Evolutionary conservation across 2,329 filamentous ascomycete genomes (phyloP), one percentile per base, ranked within the genome.

Genomic region (Phyllosticta paracitricarpa): DNA sequence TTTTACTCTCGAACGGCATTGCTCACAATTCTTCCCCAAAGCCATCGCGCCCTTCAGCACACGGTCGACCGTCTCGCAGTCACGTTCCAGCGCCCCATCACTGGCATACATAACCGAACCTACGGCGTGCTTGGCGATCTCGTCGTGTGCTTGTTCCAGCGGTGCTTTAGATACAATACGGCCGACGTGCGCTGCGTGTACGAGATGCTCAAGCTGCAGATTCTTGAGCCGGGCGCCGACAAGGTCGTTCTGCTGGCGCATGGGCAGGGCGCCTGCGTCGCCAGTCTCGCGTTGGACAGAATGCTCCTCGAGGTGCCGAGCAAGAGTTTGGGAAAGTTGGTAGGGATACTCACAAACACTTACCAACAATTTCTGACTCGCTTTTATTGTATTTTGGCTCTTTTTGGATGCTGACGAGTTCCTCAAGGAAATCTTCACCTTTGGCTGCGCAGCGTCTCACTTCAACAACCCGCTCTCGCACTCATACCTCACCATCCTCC

Each of bases 401-500:
- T 48, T 48, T 17, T n/a, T 4, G 40, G 7, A n/a, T n/a, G 14
- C 40, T 48, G 14, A n/a, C n/a, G 6, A n/a, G 12, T 3, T 26
- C 7, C 14, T 3, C 1, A 30, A 51, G 90, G 88, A 91, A 71
- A 81, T 91, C 7, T 79, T 78, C 70, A 90, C 88, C 0, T 91
- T 91, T 69, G 88, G 87, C 25, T 88, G 84, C 62, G 88, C 87
- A 0, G 86, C 88, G 0, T 89, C 89, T 68, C 87, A 90, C 70
- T 90, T 89, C 76, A 90, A 89, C 71, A 89, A 89, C 63, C 88
- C 88, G 17, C 24, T 58, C 14, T 48, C 56, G 24, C 12, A 26
- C 58, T 28, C 53, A 10, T 22, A 8, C 40, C 58, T 25, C 9
- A 40, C 52, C 3, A 19, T 7, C 2, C 52, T 52, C 54, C 61